These are phyloP conservation scores for Dactylis glomerata DNA, from an alignment of 176 grass and related monocot genomes.

Conservation along the genomic window DNA sequence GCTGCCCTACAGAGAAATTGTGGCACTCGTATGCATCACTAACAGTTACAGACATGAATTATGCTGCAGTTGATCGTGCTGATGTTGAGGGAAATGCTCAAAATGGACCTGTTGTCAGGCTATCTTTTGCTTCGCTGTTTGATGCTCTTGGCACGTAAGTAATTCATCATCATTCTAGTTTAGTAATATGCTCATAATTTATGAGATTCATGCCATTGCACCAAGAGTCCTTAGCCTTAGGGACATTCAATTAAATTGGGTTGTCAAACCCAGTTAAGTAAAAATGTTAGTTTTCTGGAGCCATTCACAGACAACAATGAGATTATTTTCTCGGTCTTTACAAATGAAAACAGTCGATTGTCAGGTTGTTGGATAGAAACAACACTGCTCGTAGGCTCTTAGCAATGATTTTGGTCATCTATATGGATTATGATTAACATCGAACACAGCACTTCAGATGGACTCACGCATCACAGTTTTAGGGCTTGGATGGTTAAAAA, in stretches of 20 bases:
- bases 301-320: not conserved
- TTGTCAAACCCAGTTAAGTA: not conserved
- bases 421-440: slow-evolving; percentile 7
- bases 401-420: not conserved
- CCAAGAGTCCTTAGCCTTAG: not conserved
- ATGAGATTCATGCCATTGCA: slow-evolving; percentile 5
- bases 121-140: slow-evolving; percentile 91
- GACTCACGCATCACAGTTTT: not conserved
- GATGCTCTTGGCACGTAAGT: slow-evolving; percentile 86
- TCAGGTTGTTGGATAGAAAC: slow-evolving; percentile 13
- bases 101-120: slow-evolving; percentile 72
- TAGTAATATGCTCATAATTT: not conserved
- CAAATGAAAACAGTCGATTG: slow-evolving; percentile 1
- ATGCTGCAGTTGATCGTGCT: slow-evolving; percentile 77
- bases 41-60: slow-evolving; percentile 28
- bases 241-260: not conserved
- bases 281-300: not conserved
- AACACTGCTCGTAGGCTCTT: not conserved
- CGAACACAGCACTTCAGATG: not conserved
- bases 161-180: not conserved
- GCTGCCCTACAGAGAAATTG: slow-evolving; percentile 3
- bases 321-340: not conserved
- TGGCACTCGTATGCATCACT: slow-evolving; percentile 9
- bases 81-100: slow-evolving; percentile 94
- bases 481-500: not conserved